These are phyloP conservation scores for Fomitopsis pulvina DNA, from an alignment of 768 basidiomycete species.

Conservation along the genomic window DNA sequence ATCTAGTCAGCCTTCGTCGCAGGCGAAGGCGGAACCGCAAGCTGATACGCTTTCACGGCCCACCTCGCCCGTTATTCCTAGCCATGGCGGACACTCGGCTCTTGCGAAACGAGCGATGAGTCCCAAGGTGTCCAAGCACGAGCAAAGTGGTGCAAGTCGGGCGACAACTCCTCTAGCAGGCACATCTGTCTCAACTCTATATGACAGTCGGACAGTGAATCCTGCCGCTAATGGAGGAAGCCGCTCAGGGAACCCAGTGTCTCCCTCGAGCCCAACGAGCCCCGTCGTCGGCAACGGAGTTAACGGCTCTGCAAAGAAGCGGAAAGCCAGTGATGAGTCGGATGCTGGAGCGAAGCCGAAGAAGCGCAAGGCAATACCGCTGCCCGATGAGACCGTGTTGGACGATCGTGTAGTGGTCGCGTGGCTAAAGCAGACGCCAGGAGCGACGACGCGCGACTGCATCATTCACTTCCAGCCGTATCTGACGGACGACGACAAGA, in stretches of 20 bases:
- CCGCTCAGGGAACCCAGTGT: slow-evolving; percentile 27
- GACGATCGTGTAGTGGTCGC: slow-evolving; percentile 63
- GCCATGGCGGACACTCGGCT: slow-evolving; percentile 68
- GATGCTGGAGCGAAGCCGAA: slow-evolving; percentile 38
- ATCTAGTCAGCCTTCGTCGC: slow-evolving; percentile 23
- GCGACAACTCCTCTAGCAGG: slow-evolving; percentile 50
- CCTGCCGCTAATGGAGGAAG: slow-evolving; percentile 31
- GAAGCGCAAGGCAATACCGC: slow-evolving; percentile 41
- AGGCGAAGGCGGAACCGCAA: slow-evolving; percentile 21
- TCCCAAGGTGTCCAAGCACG: slow-evolving; percentile 62
- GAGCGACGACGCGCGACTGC: slow-evolving; percentile 71
- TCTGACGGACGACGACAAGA: slow-evolving; percentile 61
- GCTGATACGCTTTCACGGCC: slow-evolving; percentile 42
- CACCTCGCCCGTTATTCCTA: slow-evolving; percentile 49
- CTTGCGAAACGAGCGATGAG: slow-evolving; percentile 84
- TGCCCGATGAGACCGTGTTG: slow-evolving; percentile 39
- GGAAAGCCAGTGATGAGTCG: slow-evolving; percentile 45
- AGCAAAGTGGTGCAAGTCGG: slow-evolving; percentile 40
- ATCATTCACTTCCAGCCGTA: slow-evolving; percentile 77
- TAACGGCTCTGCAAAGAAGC: slow-evolving; percentile 35
- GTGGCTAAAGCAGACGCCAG: slow-evolving; percentile 66
- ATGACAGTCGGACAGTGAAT: slow-evolving; percentile 46
- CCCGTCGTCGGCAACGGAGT: slow-evolving; percentile 19
- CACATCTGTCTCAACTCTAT: slow-evolving; percentile 23
- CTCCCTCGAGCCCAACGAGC: slow-evolving; percentile 6